A percentile compares a stretch with the other conserved stretches of the same genome.
Evolutionary conservation across 164 flowering plant genomes (phyloP).

Genomic region (Liriodendron chinense): DNA sequence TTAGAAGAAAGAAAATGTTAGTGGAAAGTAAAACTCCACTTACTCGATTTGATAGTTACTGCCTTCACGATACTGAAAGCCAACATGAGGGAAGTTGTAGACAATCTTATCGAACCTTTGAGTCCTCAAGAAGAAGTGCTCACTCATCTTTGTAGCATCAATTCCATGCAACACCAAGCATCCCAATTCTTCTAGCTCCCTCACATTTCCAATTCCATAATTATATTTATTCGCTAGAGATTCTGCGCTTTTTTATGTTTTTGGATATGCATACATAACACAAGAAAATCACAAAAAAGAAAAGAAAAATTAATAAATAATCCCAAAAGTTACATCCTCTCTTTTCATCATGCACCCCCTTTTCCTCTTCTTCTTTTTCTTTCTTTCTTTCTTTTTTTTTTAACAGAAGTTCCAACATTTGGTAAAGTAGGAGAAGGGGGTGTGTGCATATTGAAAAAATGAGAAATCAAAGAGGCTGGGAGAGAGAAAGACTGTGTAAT

Average conservation of each 20-base stretch:
- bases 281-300: not conserved
- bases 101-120: slow-evolving; percentile 37
- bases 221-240: slow-evolving; percentile 4
- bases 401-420: not conserved
- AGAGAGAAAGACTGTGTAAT: too few species aligned
- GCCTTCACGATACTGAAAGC: slow-evolving; percentile 12
- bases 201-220: slow-evolving; percentile 13
- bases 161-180: slow-evolving; percentile 33
- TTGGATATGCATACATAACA: not conserved
- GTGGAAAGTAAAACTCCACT: not conserved
- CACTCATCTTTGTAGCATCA: slow-evolving; percentile 30
- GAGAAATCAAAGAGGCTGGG: too few species aligned
- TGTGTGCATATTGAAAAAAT: too few species aligned
- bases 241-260: not conserved
- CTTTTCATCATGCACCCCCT: too few species aligned
- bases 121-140: slow-evolving; percentile 16
- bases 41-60: slow-evolving; percentile 12
- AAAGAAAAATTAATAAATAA: too few species aligned
- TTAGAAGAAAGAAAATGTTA: not conserved
- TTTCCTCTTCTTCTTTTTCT: too few species aligned
- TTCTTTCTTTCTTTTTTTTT: too few species aligned
- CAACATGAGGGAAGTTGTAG: slow-evolving; percentile 59
- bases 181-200: slow-evolving; percentile 22
- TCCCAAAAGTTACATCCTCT: too few species aligned
- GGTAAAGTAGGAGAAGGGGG: too few species aligned